Base-by-base conservation (phyloP, 495 filamentous ascomycete genomes). In the Podospora australis region DNA sequence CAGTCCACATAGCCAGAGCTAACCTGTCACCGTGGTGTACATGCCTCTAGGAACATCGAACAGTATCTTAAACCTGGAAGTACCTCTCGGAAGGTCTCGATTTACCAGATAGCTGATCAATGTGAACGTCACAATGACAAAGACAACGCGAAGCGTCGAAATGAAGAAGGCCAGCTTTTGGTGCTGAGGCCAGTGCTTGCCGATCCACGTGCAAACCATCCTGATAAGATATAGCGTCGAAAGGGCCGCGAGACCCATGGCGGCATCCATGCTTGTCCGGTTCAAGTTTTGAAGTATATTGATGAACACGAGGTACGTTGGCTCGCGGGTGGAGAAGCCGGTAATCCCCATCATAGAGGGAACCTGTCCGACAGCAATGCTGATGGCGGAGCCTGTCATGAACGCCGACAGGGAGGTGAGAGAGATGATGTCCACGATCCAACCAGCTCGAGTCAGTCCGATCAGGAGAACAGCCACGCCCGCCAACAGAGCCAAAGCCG, bases 361-460 rank as follows among this genome's bases (percentile, higher is more conserved):
- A 23, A 96, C 77, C 68, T 99, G 92, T n/a, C 92, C 91, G 34
- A 81, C 75, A 26, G 80, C 80, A 61, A 99, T 99, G 59, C 80
- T 95, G 65, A 99, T 69, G 21, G 92, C 94, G 0, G 92, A 95
- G 6, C 92, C 92, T 2, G 92, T 97, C 90, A 99, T 97, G 78
- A 95, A 98, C 3, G 92, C 90, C 7, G 86, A 88, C 44, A 97
- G 94, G 1, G 92, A 85, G 1, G 88, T 80, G 24, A 98, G 78
- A 1, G 92, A 84, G 63, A 98, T 98, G 59, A 97, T 84, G 51
- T 98, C 92, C 13, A 97, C 94, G 23, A 99, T 86, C 78, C 90
- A 95, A 14, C 92, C 92, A 25, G 83, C 75, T 9, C 90, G 79
- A 32, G 84, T 67, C 4, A 96, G 66, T 4, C 92, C 92, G 50